Conservation (phyloP, 352 stramenopile species). For the Phytophthora europaea region DNA sequence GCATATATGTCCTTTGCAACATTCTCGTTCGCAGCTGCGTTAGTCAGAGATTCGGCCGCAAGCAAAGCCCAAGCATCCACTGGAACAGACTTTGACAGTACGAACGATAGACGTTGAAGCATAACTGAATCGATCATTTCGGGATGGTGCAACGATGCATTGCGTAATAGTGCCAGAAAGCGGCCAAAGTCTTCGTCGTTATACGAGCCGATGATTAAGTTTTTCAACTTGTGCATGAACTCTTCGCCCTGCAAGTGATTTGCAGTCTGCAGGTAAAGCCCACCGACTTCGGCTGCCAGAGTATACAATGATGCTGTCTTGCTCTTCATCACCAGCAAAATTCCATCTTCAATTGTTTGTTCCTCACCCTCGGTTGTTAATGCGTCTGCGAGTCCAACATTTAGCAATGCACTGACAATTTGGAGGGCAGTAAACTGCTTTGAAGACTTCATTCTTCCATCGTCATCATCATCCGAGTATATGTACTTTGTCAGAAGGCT, state of each 20-base stretch:
- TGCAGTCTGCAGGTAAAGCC: slow-evolving; percentile 46
- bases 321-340: slow-evolving; percentile 62
- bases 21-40: slow-evolving; percentile 51
- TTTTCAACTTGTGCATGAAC: slow-evolving; percentile 51
- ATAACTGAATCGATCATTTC: slow-evolving; percentile 72
- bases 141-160: slow-evolving; percentile 66
- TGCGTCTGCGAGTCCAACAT: slow-evolving; percentile 38
- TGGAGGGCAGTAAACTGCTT: slow-evolving; percentile 69
- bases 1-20: slow-evolving; percentile 57
- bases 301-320: slow-evolving; percentile 60
- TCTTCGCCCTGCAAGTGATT: slow-evolving; percentile 12
- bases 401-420: slow-evolving; percentile 71
- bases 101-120: slow-evolving; percentile 75
- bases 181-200: slow-evolving; percentile 72
- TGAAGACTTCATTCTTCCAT: slow-evolving; percentile 47
- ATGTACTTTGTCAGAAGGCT: slow-evolving; percentile 51
- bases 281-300: slow-evolving; percentile 74
- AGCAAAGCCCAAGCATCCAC: slow-evolving; percentile 71
- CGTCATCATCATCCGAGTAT: slow-evolving; percentile 43
- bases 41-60: slow-evolving; percentile 54
- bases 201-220: slow-evolving; percentile 61
- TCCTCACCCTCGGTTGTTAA: slow-evolving; percentile 25
- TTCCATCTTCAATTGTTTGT: slow-evolving; percentile 55
- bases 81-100: slow-evolving; percentile 65
- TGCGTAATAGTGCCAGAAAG: slow-evolving; percentile 74